Evolutionary conservation across 2,329 filamentous ascomycete species (phyloP), one percentile per base, ranked within the genome.

Genomic region (Talaromyces marneffei): DNA sequence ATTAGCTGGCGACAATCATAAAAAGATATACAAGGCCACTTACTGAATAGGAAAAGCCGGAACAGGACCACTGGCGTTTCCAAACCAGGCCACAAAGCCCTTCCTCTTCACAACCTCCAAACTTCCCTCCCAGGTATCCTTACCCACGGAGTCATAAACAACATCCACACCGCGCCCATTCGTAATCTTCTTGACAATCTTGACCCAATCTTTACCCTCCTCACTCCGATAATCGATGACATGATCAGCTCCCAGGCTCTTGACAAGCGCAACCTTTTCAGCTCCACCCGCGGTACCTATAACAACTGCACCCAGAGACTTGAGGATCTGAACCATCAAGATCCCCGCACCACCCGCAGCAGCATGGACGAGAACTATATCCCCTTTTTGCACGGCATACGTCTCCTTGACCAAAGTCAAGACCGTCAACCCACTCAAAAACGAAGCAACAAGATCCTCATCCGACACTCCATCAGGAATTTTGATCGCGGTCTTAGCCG

Each of bases 91-190:
- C 68, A 96, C 76, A 1, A 82, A 88, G 4, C 91, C 92, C 79
- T 95, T 95, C 65, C 87, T 75, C 66, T 87, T 89, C 59, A 93
- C 81, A 67, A 86, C 83, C 65, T 92, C 85, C 65, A 96, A 73
- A 69, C 87, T 88, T 20, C 84, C 81, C 67, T 96, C 90, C 77
- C 94, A 96, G 0, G 92, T 96, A 54, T 83, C 82, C 78, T 91
- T 91, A 12, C 92, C 92, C 2, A 96, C 90, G 5, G 90, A 89
- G 72, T 96, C 92, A 71, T 91, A 95, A 29, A 96, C 88, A 9
- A 87, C 91, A 65, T 85, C 83, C 2, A 88, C 87, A 7, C 92
- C 92, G 63, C 85, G 78, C 0, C 88, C 88, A 1, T 80, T 83
- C 0, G 91, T 96, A 54, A 90, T 85, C 80, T 97, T 92, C 70